Evolutionary conservation across 192 early-diverging fungal genomes (phyloP).

Genomic region (Gigaspora rosea): DNA sequence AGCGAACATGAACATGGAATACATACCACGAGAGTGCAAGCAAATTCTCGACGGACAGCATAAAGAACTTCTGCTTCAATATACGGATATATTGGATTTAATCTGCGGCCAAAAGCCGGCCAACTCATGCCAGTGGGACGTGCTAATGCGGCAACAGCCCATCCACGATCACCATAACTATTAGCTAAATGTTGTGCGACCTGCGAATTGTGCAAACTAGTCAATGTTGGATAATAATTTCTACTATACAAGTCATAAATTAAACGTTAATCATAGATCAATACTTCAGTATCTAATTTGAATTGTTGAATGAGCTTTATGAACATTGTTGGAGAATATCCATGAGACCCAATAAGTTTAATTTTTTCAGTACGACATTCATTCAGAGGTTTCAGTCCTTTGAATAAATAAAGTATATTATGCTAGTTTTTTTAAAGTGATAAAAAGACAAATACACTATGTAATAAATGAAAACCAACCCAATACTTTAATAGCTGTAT

Average conservation of each 20-base stretch:
- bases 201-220: not conserved
- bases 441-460: not conserved
- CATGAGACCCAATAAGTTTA: constrained; percentile 82
- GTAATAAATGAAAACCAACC: constrained; percentile 5
- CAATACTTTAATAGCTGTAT: constrained; percentile 80
- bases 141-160: constrained; percentile 87
- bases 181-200: constrained; percentile 88
- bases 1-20: constrained; percentile 25
- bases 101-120: constrained; percentile 79
- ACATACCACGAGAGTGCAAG: constrained; percentile 74
- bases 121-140: constrained; percentile 70
- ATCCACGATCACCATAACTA: constrained; percentile 93
- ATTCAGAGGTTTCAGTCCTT: constrained; percentile 60
- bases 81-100: constrained; percentile 86
- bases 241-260: not conserved
- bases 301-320: constrained; percentile 95
- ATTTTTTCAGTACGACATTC: constrained; percentile 77
- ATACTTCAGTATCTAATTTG: constrained; percentile 83
- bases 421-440: not conserved
- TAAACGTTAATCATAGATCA: not conserved
- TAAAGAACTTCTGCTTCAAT: constrained; percentile 94
- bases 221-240: not conserved
- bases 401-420: too few species aligned
- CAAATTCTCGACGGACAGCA: constrained; percentile 90
- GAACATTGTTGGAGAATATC: constrained; percentile 91